These are phyloP conservation scores for Sporisorium exsertum DNA, from an alignment of 1,284 basidiomycete genomes.

Conservation along the genomic window DNA sequence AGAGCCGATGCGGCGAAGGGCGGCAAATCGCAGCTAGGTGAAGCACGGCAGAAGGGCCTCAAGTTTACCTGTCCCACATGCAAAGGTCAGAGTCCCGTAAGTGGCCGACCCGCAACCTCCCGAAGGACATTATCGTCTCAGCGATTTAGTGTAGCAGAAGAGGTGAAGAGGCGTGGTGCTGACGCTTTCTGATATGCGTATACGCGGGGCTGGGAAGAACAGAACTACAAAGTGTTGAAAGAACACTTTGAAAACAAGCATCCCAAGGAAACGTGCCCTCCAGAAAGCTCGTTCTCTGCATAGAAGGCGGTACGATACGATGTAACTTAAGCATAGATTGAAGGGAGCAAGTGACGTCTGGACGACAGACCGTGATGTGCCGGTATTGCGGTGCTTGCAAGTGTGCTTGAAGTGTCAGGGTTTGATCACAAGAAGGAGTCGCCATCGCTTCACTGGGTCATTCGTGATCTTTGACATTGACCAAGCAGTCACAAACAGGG, in stretches of 20 bases:
- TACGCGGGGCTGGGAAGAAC: too few species aligned
- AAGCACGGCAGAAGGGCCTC: conserved; percentile 32
- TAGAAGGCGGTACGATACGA: neutral
- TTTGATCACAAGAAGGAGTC: neutral
- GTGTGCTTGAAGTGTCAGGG: neutral
- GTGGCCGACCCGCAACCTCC: too few species aligned
- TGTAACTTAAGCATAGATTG: neutral
- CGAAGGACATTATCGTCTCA: too few species aligned
- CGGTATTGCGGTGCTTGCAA: too few species aligned
- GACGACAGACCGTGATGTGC: neutral
- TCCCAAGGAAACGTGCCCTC: conserved; percentile 32
- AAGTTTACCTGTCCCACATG: conserved; percentile 47
- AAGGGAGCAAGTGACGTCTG: too few species aligned
- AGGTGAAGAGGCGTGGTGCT: neutral
- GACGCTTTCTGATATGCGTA: neutral
- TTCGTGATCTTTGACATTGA: neutral
- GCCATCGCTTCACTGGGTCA: neutral
- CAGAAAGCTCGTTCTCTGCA: conserved; percentile 26
- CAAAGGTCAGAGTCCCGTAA: conserved; percentile 41
- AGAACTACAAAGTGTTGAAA: conserved; percentile 42
- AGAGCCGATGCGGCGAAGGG: conserved; percentile 20
- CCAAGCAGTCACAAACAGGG: too few species aligned
- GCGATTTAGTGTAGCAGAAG: too few species aligned
- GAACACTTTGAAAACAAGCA: conserved; percentile 47
- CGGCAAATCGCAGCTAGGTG: conserved; percentile 41